Evolutionary conservation across 805 yeast species (phyloP).

Genomic region (Zygosaccharomyces pseudorouxii): DNA sequence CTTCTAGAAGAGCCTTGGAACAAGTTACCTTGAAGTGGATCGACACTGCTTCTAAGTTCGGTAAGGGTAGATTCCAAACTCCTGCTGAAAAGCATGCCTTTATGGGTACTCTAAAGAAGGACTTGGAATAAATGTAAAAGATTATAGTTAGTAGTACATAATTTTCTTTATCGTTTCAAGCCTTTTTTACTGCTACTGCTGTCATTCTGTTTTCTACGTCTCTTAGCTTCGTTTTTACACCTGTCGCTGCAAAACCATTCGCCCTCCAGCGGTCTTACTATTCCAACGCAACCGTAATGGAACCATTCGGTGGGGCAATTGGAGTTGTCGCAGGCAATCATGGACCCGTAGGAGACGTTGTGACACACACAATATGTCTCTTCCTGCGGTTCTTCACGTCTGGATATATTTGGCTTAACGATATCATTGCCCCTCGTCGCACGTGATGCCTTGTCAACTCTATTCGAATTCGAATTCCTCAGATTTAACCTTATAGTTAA

Average conservation of each 20-base stretch:
- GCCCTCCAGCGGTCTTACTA: constrained; percentile 54
- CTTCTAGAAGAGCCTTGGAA: constrained; percentile 96
- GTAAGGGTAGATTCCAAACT: constrained; percentile 99
- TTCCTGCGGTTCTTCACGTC: constrained; percentile 16
- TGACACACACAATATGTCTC: constrained; percentile 45
- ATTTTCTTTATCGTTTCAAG: constrained; percentile 4
- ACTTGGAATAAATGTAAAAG: constrained; percentile 48
- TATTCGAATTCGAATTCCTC: neutral
- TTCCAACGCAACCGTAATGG: constrained; percentile 72
- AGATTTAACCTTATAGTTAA: constrained; percentile 16
- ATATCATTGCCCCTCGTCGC: neutral
- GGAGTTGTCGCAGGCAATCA: constrained; percentile 87
- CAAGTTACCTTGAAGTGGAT: constrained; percentile 97
- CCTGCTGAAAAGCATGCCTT: constrained; percentile 99
- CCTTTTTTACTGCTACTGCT: constrained; percentile 6
- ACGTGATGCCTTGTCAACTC: constrained; percentile 2
- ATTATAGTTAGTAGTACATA: neutral
- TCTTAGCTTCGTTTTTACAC: constrained; percentile 15
- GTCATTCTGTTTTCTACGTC: no score
- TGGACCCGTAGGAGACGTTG: constrained; percentile 55
- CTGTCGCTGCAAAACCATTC: constrained; percentile 70
- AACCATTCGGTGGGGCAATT: constrained; percentile 75
- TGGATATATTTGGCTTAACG: neutral
- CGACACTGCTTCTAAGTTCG: constrained; percentile 99
- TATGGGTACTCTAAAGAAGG: constrained; percentile 99